These are phyloP conservation scores for Biscogniauxia sp. DNA, from an alignment of 2,329 filamentous ascomycete genomes.

Conservation along the genomic window DNA sequence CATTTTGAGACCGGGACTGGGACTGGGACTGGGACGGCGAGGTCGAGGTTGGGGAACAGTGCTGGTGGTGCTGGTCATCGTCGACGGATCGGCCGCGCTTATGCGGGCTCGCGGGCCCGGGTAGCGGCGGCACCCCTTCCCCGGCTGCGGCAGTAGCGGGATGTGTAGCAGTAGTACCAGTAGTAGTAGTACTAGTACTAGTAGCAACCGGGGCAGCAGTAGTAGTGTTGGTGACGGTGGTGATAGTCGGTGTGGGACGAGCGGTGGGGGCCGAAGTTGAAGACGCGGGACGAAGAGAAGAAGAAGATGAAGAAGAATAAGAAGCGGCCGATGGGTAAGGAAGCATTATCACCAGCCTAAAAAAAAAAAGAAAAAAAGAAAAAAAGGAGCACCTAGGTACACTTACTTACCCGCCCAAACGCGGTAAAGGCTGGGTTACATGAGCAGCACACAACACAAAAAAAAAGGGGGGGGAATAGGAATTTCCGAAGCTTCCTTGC, in stretches of 20 bases:
- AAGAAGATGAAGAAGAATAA: conserved; percentile 6
- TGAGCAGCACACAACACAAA: no score
- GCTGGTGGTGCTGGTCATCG: conserved; percentile 12
- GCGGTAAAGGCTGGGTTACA: no score
- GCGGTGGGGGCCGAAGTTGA: conserved; percentile 12
- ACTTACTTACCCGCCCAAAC: no score
- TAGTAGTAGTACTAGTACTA: conserved; percentile 1
- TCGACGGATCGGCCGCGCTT: conserved; percentile 22
- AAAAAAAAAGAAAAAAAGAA: no score
- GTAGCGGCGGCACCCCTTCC: conserved; percentile 3
- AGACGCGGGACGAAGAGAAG: conserved; percentile 9
- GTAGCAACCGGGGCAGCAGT: no score
- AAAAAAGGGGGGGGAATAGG: no score
- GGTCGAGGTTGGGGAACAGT: conserved; percentile 19
- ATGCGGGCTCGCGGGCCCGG: conserved; percentile 12
- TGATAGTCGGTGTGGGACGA: not conserved
- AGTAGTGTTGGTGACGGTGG: conserved; percentile 2
- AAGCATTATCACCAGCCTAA: conserved; percentile 19
- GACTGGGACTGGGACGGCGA: conserved; percentile 11
- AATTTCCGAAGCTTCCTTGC: no score
- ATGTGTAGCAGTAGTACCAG: not conserved
- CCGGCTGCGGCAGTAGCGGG: conserved; percentile 1
- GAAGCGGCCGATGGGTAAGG: conserved; percentile 7
- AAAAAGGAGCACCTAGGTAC: not conserved
- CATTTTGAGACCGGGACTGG: conserved; percentile 8